Conservation (phyloP, 257 asterid species). For the Marsdenia floribunda region DNA sequence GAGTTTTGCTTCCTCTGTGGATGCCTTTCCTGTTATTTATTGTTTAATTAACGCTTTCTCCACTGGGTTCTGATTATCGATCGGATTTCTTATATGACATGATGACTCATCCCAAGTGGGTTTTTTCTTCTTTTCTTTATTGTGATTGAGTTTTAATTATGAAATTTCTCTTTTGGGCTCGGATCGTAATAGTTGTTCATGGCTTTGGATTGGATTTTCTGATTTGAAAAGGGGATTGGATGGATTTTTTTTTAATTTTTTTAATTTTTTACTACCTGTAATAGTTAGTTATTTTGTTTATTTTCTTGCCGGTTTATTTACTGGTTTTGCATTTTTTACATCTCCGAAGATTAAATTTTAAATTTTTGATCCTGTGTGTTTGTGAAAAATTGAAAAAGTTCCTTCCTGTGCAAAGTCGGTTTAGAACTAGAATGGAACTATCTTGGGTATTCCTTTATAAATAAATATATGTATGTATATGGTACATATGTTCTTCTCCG, state of each 20-base stretch:
- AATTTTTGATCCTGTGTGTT: neutral
- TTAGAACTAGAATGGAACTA: neutral
- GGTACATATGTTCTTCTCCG: neutral
- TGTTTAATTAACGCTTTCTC: neutral
- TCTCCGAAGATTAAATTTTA: neutral
- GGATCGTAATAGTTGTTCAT: neutral
- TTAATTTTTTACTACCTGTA: neutral
- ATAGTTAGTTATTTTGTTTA: neutral
- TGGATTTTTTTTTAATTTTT: too few relatives aligned
- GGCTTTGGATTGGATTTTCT: neutral
- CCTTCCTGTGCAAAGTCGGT: neutral
- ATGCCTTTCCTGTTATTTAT: neutral
- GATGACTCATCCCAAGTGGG: neutral
- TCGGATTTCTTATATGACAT: slow-evolving; percentile 2
- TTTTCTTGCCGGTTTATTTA: neutral
- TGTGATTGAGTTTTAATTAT: neutral
- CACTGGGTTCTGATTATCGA: neutral
- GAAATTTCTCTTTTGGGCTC: neutral
- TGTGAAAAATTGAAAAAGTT: neutral
- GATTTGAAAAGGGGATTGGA: neutral
- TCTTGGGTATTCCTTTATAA: too few relatives aligned
- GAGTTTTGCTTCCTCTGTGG: neutral
- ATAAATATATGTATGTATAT: too few relatives aligned
- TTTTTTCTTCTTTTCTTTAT: neutral
- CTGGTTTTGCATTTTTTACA: neutral